Evolutionary conservation across 345 rosid species (phyloP).

Genomic region (Eucalyptus coolabah): DNA sequence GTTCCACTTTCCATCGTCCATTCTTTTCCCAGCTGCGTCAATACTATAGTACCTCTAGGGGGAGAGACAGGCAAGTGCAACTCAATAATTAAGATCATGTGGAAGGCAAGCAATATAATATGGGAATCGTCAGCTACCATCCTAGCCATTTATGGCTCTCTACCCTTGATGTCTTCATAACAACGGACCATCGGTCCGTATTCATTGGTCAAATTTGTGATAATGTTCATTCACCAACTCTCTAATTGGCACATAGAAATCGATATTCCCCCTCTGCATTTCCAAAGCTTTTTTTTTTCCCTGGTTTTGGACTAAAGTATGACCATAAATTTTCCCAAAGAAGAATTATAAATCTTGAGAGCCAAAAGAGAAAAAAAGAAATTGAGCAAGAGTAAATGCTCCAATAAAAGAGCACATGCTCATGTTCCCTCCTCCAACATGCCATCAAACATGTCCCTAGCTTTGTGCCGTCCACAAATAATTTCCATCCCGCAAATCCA

Average conservation of each 20-base stretch:
- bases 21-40: neutral
- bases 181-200: neutral
- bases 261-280: neutral
- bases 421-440: neutral
- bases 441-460: neutral
- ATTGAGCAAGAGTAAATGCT: constrained; percentile 34
- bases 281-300: neutral
- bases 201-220: neutral
- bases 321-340: neutral
- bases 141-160: neutral
- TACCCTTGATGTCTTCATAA: neutral
- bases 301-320: neutral
- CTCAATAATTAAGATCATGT: neutral
- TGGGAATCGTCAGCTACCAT: neutral
- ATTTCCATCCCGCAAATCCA: neutral
- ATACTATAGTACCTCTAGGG: neutral
- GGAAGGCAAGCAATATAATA: neutral
- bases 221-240: neutral
- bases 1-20: neutral
- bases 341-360: neutral
- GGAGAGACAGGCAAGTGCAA: neutral
- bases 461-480: neutral
- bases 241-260: neutral
- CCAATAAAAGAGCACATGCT: constrained; percentile 43
- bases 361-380: neutral